Evolutionary conservation across 345 rosid genomes (phyloP), one percentile per base, ranked within the genome.

Genomic region (Lepidium sativum): DNA sequence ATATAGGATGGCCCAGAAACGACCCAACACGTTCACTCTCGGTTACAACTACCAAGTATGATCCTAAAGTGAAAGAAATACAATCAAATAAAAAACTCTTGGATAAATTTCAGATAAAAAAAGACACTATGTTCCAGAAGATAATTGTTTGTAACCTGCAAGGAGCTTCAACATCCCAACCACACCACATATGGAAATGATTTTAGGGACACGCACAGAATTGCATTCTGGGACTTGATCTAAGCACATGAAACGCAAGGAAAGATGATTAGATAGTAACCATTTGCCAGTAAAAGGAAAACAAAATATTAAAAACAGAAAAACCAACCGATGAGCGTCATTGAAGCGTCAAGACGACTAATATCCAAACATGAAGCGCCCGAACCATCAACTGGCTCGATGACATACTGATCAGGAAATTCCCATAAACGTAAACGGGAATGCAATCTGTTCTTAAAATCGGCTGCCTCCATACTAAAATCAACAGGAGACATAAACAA

Each of bases 311-410:
- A 15, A 11, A 37, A 59, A 42, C 4, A 20, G 54, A 15, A 31
- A 69, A 58, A 69, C 80, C 12, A 59, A 91, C 97, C 91, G 55
- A 84, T 67, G 41, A 94, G 89, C 67, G 73, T 78, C 83, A 90
- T 74, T 37, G 95, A 80, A 60, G 89, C 95, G 68, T 94, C 96
- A n/a, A 75, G 68, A 16, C 96, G 88, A 67, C 80, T 80, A 51
- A 94, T 52, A 4, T 84, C 77, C 73, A 94, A 68, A 61, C 82
- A 79, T 50, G 97, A 73, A 42, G 87, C 86, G 54, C 74, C 49
- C 20, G 91, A 86, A 5, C 97, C 97, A 77, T 94, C 97, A 41
- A 83, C 82, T 44, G 99, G 97, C 73, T 94, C 97, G 70, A 94
- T 76, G 33, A 90, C 68, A 67, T 82, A 94, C 79, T 90, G 87